phyloP scores from a whole-genome alignment of 2,329 filamentous ascomycete genomes.

The Periconia sp. region DNA sequence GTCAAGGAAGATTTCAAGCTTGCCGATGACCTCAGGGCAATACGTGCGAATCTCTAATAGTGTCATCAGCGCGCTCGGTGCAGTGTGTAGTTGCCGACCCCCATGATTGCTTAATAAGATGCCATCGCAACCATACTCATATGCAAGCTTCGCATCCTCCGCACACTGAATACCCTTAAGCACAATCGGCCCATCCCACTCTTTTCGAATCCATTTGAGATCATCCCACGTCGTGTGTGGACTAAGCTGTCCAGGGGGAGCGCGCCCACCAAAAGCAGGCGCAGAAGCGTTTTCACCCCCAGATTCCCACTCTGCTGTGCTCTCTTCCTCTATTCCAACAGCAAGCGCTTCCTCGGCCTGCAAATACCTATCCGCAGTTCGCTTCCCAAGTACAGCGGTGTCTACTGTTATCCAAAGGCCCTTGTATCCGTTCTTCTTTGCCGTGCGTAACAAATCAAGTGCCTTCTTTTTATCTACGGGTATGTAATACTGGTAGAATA shows the following conservation, averaged over 20 bases:
- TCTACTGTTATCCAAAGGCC: conserved; percentile 47
- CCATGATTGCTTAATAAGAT: conserved; percentile 61
- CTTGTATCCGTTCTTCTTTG: conserved; percentile 39
- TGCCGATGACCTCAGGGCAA: conserved; percentile 43
- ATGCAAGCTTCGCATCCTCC: conserved; percentile 53
- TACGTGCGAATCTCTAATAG: conserved; percentile 46
- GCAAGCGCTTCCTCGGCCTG: conserved; percentile 57
- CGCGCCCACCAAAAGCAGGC: conserved; percentile 61
- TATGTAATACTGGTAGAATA: conserved; percentile 48
- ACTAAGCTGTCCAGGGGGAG: conserved; percentile 34
- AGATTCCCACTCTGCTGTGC: conserved; percentile 59
- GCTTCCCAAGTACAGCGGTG: conserved; percentile 41
- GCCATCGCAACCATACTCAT: conserved; percentile 53
- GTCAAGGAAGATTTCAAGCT: conserved; percentile 46
- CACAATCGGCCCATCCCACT: conserved; percentile 51
- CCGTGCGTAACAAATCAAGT: conserved; percentile 38
- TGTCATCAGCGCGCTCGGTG: conserved; percentile 44
- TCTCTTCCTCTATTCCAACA: conserved; percentile 58
- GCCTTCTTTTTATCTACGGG: conserved; percentile 38
- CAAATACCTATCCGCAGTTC: conserved; percentile 40
- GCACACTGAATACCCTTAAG: conserved; percentile 54
- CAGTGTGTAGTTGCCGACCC: conserved; percentile 58
- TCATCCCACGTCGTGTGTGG: conserved; percentile 60
- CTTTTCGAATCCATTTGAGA: conserved; percentile 50
- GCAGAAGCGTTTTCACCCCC: conserved; percentile 63